Conservation (phyloP, 805 yeast genomes). For the Peterozyma toletana region DNA sequence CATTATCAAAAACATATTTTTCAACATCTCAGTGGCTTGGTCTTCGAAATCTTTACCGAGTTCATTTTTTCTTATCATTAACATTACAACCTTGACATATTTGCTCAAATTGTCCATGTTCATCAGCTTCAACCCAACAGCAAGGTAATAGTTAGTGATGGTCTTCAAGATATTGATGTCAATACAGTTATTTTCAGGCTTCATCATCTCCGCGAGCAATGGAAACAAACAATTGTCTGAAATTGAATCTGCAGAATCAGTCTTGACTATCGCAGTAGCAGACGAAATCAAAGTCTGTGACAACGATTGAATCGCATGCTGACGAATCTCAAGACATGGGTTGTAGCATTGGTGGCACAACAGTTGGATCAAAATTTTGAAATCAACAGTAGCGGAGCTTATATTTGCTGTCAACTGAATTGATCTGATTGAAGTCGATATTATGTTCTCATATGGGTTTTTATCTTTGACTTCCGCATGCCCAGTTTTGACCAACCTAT, state of each 20-base stretch:
- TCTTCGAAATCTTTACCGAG: constrained; percentile 18
- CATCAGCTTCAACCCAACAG: constrained; percentile 5
- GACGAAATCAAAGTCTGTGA: constrained; percentile 44
- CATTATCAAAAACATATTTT: constrained; percentile 23
- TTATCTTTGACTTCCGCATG: constrained; percentile 31
- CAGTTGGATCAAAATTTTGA: constrained; percentile 69
- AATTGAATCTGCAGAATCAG: constrained; percentile 41
- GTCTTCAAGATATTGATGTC: constrained; percentile 21
- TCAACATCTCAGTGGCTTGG: constrained; percentile 23
- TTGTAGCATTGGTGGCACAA: constrained; percentile 85
- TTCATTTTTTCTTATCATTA: constrained; percentile 7
- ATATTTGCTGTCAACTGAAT: constrained; percentile 48
- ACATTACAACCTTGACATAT: constrained; percentile 7
- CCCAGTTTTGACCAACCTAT: constrained; percentile 32
- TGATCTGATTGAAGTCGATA: constrained; percentile 54
- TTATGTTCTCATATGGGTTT: constrained; percentile 45
- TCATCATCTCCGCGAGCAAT: constrained; percentile 55
- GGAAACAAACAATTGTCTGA: constrained; percentile 76
- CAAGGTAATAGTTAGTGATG: constrained; percentile 7
- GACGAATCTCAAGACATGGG: constrained; percentile 73
- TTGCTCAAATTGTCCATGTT: constrained; percentile 5
- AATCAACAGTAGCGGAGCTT: constrained; percentile 19
- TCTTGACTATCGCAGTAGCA: constrained; percentile 21
- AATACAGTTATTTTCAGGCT: constrained; percentile 36
- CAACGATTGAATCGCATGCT: constrained; percentile 55